Evolutionary conservation across 371 early-diverging fungal species (phyloP).

Genomic region (Blakeslea trispora): DNA sequence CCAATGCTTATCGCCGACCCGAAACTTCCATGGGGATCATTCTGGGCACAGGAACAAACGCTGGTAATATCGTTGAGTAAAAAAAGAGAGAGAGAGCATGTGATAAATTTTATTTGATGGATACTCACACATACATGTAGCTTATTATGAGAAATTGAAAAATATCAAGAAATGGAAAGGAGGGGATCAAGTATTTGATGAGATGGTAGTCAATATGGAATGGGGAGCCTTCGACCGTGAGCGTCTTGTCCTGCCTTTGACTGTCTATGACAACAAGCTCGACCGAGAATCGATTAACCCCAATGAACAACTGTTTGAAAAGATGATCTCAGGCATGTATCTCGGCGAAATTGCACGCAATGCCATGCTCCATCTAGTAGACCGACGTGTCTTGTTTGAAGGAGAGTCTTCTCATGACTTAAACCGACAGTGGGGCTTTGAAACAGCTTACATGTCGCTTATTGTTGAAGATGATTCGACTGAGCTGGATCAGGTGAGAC

Average conservation of each 20-base stretch:
- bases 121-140: no score
- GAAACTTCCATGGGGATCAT: slow-evolving; percentile 89
- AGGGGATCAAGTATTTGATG: slow-evolving; percentile 12
- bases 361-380: slow-evolving; percentile 69
- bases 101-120: no score
- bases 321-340: slow-evolving; percentile 86
- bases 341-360: slow-evolving; percentile 79
- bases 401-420: slow-evolving; percentile 67
- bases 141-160: slow-evolving; percentile 77
- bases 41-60: slow-evolving; percentile 96
- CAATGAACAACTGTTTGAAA: slow-evolving; percentile 70
- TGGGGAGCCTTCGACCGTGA: slow-evolving; percentile 75
- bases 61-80: no score
- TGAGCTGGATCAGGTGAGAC: slow-evolving; percentile 64
- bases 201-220: slow-evolving; percentile 70
- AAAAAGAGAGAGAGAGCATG: no score
- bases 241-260: slow-evolving; percentile 64
- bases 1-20: slow-evolving; percentile 82
- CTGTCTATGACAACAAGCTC: slow-evolving; percentile 65
- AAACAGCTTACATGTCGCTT: slow-evolving; percentile 88
- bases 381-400: slow-evolving; percentile 42
- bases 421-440: slow-evolving; percentile 77
- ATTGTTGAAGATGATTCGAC: slow-evolving; percentile 81
- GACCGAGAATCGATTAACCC: slow-evolving; percentile 67
- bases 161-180: slow-evolving; percentile 70